Conservation (phyloP, 2,329 filamentous ascomycete genomes). For the Thielaviopsis cerberus region DNA sequence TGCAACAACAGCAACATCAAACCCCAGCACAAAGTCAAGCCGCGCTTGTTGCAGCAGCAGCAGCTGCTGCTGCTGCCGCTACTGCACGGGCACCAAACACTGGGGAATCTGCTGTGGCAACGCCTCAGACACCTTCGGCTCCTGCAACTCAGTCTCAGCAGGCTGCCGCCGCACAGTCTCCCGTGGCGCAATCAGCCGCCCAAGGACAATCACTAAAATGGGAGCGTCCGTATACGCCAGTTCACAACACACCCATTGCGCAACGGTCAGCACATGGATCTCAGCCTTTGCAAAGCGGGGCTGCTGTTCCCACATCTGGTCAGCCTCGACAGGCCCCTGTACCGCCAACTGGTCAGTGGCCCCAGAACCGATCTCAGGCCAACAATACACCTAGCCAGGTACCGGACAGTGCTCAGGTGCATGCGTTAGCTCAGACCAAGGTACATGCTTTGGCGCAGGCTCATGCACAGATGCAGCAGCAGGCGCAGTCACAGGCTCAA, state of each 20-base stretch:
- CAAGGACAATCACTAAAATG: constrained; percentile 2
- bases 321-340: not conserved
- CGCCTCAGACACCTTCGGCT: not conserved
- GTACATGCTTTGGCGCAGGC: not conserved
- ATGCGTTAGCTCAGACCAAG: constrained; percentile 1
- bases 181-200: not conserved
- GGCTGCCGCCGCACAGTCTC: not conserved
- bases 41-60: not conserved
- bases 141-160: not conserved
- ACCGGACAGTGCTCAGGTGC: constrained; percentile 4
- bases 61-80: constrained; percentile 13
- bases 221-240: constrained; percentile 5
- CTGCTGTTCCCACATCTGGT: not conserved
- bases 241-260: constrained; percentile 4
- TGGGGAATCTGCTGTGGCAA: constrained; percentile 8
- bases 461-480: not conserved
- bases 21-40: not conserved
- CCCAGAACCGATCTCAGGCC: not conserved
- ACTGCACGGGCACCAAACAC: constrained; percentile 19
- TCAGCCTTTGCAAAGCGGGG: not conserved
- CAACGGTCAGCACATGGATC: not conserved
- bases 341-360: not conserved
- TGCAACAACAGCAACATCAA: constrained; percentile 10
- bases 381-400: not conserved
- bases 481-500: constrained; percentile 3